Evolutionary conservation across 2,329 filamentous ascomycete genomes (phyloP).

Genomic region (Colletotrichum horii): DNA sequence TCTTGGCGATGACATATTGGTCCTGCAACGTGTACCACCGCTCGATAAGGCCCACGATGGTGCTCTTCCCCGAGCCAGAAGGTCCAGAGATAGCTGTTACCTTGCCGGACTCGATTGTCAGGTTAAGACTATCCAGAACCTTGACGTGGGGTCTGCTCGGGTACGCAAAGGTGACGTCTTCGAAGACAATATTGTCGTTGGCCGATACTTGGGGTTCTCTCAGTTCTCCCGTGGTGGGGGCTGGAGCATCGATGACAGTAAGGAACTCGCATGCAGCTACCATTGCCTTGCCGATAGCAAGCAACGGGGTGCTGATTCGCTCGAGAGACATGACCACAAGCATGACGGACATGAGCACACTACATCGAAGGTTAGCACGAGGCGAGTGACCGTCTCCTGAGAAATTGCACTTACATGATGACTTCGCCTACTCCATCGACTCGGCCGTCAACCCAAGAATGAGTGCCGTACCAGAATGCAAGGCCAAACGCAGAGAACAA

Average conservation of each 20-base stretch:
- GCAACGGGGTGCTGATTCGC: constrained; percentile 60
- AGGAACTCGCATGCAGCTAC: constrained; percentile 65
- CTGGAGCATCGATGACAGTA: constrained; percentile 55
- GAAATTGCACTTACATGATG: constrained; percentile 49
- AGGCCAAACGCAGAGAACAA: constrained; percentile 59
- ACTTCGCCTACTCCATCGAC: constrained; percentile 58
- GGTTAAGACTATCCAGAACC: constrained; percentile 63
- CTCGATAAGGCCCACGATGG: constrained; percentile 73
- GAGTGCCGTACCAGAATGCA: constrained; percentile 68
- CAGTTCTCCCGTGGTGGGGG: constrained; percentile 38
- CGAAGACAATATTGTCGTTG: constrained; percentile 53
- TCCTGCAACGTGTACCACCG: constrained; percentile 71
- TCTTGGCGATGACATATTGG: constrained; percentile 56
- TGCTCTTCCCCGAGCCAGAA: constrained; percentile 77
- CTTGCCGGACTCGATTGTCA: constrained; percentile 67
- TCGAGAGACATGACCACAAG: constrained; percentile 62
- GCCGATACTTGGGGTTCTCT: constrained; percentile 42
- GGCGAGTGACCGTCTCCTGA: background rate
- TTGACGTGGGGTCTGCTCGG: constrained; percentile 69
- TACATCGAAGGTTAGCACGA: background rate
- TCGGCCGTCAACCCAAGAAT: constrained; percentile 50
- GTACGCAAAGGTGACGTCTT: constrained; percentile 75
- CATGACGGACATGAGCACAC: constrained; percentile 63
- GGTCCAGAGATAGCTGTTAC: constrained; percentile 77
- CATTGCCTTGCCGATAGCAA: constrained; percentile 63